phyloP scores from a whole-genome alignment of 192 early-diverging fungal genomes.

The Coemansia sp. region DNA sequence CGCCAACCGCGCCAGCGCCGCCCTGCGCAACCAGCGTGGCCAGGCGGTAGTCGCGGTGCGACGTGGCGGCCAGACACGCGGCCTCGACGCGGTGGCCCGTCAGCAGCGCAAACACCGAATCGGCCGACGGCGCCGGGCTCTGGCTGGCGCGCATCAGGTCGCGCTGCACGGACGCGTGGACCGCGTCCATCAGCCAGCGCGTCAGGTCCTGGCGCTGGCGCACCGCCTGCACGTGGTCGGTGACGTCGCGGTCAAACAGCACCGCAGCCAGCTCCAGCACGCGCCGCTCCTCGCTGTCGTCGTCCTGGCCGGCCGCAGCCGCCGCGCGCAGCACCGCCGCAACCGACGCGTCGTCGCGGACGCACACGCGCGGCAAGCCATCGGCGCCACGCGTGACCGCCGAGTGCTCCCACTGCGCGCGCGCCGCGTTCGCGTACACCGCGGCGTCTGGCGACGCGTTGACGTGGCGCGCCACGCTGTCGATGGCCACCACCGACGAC shows the following conservation, averaged over 20 bases:
- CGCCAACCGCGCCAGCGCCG: slow-evolving; percentile 50
- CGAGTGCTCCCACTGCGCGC: slow-evolving; percentile 31
- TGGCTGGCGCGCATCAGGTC: slow-evolving; percentile 30
- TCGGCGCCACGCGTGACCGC: neutral
- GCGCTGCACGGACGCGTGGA: slow-evolving; percentile 45
- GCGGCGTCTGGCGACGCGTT: slow-evolving; percentile 18
- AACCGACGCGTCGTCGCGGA: slow-evolving; percentile 14
- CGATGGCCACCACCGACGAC: slow-evolving; percentile 34
- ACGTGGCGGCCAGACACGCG: slow-evolving; percentile 63
- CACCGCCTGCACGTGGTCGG: slow-evolving; percentile 22
- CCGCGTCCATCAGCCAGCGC: slow-evolving; percentile 61
- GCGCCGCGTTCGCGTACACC: slow-evolving; percentile 8
- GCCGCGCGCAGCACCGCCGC: neutral
- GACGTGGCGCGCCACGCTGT: slow-evolving; percentile 39
- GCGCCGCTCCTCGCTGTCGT: slow-evolving; percentile 11
- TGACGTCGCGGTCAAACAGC: slow-evolving; percentile 23
- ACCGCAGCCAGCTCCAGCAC: slow-evolving; percentile 33
- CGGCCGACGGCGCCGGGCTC: slow-evolving; percentile 22
- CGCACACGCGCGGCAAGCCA: neutral
- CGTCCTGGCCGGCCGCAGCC: neutral
- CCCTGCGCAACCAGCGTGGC: slow-evolving; percentile 74
- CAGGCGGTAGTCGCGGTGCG: slow-evolving; percentile 62
- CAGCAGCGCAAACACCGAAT: slow-evolving; percentile 55
- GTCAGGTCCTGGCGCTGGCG: slow-evolving; percentile 57
- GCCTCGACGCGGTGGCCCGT: slow-evolving; percentile 58